Evolutionary conservation across 2,329 filamentous ascomycete genomes (phyloP).

Genomic region (Colletotrichum sp.): DNA sequence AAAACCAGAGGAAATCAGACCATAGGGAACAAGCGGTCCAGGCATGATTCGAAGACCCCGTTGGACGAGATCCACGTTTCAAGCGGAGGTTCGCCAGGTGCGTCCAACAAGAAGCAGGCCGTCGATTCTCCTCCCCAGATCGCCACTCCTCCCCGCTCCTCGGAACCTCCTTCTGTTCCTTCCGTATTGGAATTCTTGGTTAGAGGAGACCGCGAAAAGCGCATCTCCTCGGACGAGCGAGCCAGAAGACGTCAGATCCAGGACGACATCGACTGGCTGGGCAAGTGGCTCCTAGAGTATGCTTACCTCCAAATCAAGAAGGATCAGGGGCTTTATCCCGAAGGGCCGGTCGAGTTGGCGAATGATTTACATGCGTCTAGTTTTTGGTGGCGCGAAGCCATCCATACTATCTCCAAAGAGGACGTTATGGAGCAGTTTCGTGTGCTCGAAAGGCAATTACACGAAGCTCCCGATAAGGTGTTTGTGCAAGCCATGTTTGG

Average conservation of each 20-base stretch:
- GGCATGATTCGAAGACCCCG: background rate
- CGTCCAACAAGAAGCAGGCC: background rate
- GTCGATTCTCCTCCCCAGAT: background rate
- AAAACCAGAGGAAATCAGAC: too few species aligned
- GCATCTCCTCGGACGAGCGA: background rate
- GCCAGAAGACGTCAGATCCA: background rate
- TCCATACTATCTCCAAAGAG: background rate
- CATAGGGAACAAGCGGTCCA: background rate
- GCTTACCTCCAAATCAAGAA: background rate
- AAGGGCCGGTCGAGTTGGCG: background rate
- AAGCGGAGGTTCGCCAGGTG: background rate
- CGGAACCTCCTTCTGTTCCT: background rate
- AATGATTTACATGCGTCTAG: background rate
- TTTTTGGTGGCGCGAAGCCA: background rate
- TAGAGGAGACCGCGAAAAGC: background rate
- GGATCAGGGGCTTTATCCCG: background rate
- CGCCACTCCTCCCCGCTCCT: background rate
- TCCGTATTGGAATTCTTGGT: background rate
- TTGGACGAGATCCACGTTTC: background rate
- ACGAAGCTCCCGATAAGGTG: background rate
- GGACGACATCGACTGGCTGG: background rate
- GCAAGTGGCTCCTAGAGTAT: background rate
- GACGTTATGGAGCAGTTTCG: background rate
- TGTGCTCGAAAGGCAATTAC: background rate
- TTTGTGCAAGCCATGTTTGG: background rate